A percentile compares a stretch with the other conserved stretches of the same genome.
These are phyloP conservation scores for Eimeria tenella DNA, from an alignment of 169 alveolate genomes.

Conservation along the genomic window DNA sequence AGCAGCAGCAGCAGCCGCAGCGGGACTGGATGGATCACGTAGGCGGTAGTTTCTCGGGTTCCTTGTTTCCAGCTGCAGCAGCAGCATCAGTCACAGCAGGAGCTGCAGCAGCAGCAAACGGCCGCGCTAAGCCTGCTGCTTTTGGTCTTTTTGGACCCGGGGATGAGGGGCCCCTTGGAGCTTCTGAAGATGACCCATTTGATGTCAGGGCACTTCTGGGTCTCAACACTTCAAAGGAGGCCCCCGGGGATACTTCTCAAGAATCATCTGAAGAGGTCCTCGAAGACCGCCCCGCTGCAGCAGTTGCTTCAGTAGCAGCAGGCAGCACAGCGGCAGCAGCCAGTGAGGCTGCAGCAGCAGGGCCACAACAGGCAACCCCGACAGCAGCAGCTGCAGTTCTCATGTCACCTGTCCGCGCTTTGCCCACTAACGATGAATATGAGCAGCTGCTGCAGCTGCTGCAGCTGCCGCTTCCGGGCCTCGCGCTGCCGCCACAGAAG, in stretches of 20 bases:
- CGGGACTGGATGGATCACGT: not conserved
- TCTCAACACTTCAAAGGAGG: not conserved
- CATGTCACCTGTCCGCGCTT: conserved; percentile 26
- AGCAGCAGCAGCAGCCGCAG: conserved; percentile 26
- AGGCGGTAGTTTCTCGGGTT: not conserved
- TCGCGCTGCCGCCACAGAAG: conserved; percentile 68
- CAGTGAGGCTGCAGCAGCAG: not conserved
- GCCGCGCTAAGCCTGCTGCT: not conserved
- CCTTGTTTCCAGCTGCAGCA: not conserved
- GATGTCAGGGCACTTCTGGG: conserved; percentile 58
- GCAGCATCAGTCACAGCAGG: conserved; percentile 29
- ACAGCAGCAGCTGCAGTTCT: not conserved
- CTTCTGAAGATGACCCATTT: conserved; percentile 67
- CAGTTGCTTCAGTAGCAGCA: too few species aligned
- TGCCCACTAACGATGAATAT: conserved; percentile 4
- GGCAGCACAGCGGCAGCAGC: too few species aligned
- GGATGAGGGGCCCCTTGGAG: not conserved
- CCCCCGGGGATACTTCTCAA: not conserved
- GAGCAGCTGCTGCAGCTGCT: conserved; percentile 60
- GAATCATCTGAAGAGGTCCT: not conserved
- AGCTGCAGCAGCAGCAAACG: conserved; percentile 35
- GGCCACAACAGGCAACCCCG: not conserved
- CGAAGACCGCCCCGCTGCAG: not conserved
- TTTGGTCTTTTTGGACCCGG: not conserved
- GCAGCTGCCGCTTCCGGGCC: conserved; percentile 48